phyloP scores from a whole-genome alignment of 768 basidiomycete species.

The Cystobasidium onofrii region DNA sequence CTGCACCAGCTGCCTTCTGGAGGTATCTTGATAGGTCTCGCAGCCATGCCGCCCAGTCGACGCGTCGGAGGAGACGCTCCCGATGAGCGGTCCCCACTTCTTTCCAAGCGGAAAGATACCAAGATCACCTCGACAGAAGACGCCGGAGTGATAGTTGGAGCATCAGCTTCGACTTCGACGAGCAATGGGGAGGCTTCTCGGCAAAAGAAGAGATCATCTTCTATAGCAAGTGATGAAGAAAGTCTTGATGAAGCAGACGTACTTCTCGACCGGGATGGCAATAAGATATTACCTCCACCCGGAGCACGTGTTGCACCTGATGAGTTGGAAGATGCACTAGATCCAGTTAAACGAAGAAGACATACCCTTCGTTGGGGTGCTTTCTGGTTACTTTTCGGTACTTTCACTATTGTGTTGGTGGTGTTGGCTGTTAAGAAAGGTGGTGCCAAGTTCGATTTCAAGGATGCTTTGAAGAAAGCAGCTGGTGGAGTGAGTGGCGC shows the following conservation, averaged over 20 bases:
- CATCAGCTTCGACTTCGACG: not conserved
- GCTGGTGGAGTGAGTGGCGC: conserved; percentile 91
- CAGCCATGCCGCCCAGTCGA: not conserved
- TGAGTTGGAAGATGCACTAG: conserved; percentile 21
- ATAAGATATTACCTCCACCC: conserved; percentile 17
- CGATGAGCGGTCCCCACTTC: not conserved
- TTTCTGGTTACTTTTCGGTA: conserved; percentile 34
- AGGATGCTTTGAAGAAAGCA: conserved; percentile 67
- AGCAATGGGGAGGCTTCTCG: not conserved
- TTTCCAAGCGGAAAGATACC: not conserved
- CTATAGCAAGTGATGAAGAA: not conserved
- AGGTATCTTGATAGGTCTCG: no score
- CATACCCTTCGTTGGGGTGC: conserved; percentile 27
- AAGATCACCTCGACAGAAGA: not conserved
- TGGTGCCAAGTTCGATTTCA: conserved; percentile 63
- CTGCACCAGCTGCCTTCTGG: no score
- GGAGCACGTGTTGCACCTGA: conserved; percentile 26
- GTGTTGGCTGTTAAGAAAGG: conserved; percentile 35
- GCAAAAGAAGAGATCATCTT: not conserved
- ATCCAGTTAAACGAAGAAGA: conserved; percentile 18
- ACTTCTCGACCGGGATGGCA: not conserved
- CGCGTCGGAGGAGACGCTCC: not conserved
- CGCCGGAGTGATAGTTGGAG: not conserved
- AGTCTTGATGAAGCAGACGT: not conserved
- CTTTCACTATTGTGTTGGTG: conserved; percentile 21